phyloP scores from a whole-genome alignment of 2,329 filamentous ascomycete genomes.

The Pestalotiopsis sp. region DNA sequence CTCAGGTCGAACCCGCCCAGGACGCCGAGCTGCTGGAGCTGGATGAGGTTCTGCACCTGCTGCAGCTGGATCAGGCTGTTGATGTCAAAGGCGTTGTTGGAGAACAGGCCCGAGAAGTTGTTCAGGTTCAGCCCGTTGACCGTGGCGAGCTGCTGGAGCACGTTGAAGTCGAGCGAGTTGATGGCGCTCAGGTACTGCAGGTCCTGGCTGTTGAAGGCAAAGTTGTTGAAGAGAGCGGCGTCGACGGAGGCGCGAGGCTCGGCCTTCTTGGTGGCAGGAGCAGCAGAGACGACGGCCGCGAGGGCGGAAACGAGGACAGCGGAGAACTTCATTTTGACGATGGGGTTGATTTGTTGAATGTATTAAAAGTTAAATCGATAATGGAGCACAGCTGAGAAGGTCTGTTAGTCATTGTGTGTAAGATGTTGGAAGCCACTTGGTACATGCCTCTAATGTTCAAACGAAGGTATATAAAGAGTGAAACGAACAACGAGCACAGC shows the following conservation, averaged over 20 bases:
- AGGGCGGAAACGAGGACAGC: slow-evolving; percentile 46
- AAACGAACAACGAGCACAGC: slow-evolving; percentile 52
- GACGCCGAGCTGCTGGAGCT: slow-evolving; percentile 41
- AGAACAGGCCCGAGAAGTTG: slow-evolving; percentile 39
- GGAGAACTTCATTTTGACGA: slow-evolving; percentile 51
- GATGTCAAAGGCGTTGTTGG: slow-evolving; percentile 48
- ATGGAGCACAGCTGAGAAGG: slow-evolving; percentile 45
- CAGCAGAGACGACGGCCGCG: slow-evolving; percentile 45
- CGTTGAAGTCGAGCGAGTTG: slow-evolving; percentile 31
- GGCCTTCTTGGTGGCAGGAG: slow-evolving; percentile 32
- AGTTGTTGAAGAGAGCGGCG: slow-evolving; percentile 34
- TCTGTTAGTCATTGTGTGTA: slow-evolving; percentile 20
- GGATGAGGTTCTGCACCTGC: slow-evolving; percentile 30
- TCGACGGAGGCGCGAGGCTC: slow-evolving; percentile 31
- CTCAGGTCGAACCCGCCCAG: slow-evolving; percentile 49
- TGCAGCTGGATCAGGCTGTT: slow-evolving; percentile 46
- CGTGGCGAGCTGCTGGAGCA: slow-evolving; percentile 36
- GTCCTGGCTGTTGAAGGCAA: slow-evolving; percentile 35
- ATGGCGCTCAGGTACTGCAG: slow-evolving; percentile 36
- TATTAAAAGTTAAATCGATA: slow-evolving; percentile 35
- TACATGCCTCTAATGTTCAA: slow-evolving; percentile 42
- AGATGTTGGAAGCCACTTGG: neutral
- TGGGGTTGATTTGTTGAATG: slow-evolving; percentile 22
- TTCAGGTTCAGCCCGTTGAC: slow-evolving; percentile 36
- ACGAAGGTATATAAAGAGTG: slow-evolving; percentile 38